phyloP scores from a whole-genome alignment of 257 asterid genomes.

The Jacaranda mimosifolia region DNA sequence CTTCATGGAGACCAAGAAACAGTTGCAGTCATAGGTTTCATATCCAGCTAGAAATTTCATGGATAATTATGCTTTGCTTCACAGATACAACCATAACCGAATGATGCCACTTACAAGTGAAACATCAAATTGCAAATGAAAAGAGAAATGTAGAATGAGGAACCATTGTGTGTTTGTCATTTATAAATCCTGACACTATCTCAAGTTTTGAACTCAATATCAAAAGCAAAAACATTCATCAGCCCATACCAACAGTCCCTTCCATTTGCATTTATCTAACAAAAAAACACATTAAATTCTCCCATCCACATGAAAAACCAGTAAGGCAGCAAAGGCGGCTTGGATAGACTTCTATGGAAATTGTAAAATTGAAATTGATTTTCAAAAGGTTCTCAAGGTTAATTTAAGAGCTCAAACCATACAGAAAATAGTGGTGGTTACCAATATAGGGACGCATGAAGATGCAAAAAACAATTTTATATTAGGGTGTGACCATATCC shows the following conservation, averaged over 20 bases:
- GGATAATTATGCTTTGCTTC: neutral
- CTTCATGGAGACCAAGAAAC: neutral
- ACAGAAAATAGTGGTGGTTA: neutral
- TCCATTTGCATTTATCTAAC: neutral
- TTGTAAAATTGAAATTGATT: neutral
- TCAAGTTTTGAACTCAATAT: neutral
- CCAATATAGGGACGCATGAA: neutral
- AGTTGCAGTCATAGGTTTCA: neutral
- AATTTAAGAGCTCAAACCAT: neutral
- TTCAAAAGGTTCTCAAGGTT: neutral
- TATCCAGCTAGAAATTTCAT: neutral
- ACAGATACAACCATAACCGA: neutral
- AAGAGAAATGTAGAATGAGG: neutral
- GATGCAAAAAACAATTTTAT: neutral
- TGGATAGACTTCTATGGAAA: neutral
- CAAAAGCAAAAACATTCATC: neutral
- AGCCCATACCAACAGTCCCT: neutral
- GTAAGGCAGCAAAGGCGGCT: neutral
- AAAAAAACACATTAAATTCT: neutral
- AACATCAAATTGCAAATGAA: neutral
- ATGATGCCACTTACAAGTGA: neutral
- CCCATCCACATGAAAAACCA: neutral
- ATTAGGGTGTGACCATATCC: neutral
- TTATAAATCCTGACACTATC: neutral
- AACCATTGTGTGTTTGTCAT: neutral